These are phyloP conservation scores for Dinochytrium kinnereticum DNA, from an alignment of 371 early-diverging fungal genomes.

Conservation along the genomic window DNA sequence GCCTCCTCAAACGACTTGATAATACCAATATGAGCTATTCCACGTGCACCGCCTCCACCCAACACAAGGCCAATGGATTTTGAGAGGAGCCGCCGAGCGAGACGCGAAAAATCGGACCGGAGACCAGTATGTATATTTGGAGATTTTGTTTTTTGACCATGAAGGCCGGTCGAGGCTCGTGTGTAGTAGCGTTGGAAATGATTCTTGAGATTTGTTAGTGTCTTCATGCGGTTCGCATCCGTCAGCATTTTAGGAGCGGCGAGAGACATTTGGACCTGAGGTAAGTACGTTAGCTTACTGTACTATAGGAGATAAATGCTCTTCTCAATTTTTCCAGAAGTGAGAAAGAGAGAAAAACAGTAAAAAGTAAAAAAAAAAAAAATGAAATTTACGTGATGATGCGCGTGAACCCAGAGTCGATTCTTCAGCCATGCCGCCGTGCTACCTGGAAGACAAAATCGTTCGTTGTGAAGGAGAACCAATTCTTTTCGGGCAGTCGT, in stretches of 20 bases:
- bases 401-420: conserved; percentile 93
- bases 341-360: too few species aligned
- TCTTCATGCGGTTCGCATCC: conserved; percentile 36
- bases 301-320: too few species aligned
- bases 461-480: conserved; percentile 81
- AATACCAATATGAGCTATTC: conserved; percentile 95
- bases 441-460: conserved; percentile 76
- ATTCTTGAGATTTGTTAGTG: conserved; percentile 37
- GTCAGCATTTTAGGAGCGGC: conserved; percentile 37
- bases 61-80: conserved; percentile 97
- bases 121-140: conserved; percentile 48
- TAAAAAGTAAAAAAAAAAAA: conserved; percentile 5
- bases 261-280: conserved; percentile 76
- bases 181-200: conserved; percentile 45
- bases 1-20: conserved; percentile 98
- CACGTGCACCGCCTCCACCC: conserved; percentile 99
- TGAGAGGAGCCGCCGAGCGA: conserved; percentile 93
- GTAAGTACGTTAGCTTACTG: not conserved
- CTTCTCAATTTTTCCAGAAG: not conserved
- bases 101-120: conserved; percentile 72
- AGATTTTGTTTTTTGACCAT: not conserved
- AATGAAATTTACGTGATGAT: conserved; percentile 81
- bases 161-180: conserved; percentile 22
- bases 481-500: conserved; percentile 97
- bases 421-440: conserved; percentile 92